Base-by-base conservation (phyloP, 192 early-diverging fungal species). In the Jimgerdemannia flammicorona region DNA sequence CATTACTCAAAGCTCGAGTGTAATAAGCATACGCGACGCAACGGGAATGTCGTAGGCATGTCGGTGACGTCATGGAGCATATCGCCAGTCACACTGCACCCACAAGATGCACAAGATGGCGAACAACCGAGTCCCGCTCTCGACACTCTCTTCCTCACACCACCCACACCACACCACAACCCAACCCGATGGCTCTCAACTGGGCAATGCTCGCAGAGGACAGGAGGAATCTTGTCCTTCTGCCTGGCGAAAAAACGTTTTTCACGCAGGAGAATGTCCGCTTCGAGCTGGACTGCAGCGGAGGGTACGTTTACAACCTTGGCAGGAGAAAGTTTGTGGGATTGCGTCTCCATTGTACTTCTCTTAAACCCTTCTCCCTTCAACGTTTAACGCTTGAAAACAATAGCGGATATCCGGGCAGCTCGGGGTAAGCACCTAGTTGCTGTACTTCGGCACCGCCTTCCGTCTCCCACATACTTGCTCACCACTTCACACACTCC, bases 201-300 rank as follows among this genome's bases (percentile, higher is more conserved):
- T 84, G 83, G 78, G 78, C 72, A 14, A 81, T 84, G 83, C 39
- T 84, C 40, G 66, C 75, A 39, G 72, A 63, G 6, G 75, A 81
- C 70, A 75, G 77, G 6, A 66, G 64, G 17, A 77, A 69, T 17
- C 80, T 75, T 39, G 77, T 84, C 2, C 75, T 77, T 41, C 66
- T 84, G 43, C 83, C 83, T 43, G 70, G 72, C 40, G 83, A 84
- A 73, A 79, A 84, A 64, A 73, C 77, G 29, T 77, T 84, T 72
- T 74, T 74, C 63, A 76, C 67, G 39, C 80, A 81, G 44, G 59
- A 72, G 4, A 69, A 72, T 17, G 76, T 77, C 17, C 74, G 73
- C 17, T 44, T 84, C 41, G 68, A 63, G 7, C 59, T 84, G 4
- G 80, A 77, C 67, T 80, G 79, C 29, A 77, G 70, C 72, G 74